Evolutionary conservation across 2,329 filamentous ascomycete species (phyloP).

Genomic region (Diaporthe sp.): DNA sequence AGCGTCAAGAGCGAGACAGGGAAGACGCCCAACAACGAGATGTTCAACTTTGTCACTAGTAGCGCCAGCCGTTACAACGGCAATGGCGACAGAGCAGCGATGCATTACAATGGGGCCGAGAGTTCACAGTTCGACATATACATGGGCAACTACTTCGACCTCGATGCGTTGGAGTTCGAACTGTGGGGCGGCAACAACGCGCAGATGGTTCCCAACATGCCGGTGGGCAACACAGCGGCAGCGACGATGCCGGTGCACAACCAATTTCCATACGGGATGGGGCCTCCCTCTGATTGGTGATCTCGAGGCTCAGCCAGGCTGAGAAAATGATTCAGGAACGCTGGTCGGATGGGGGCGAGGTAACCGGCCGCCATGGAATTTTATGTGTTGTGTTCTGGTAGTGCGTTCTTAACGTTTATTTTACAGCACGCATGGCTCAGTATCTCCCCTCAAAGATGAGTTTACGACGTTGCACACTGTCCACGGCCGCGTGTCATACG

Average conservation of each 20-base stretch:
- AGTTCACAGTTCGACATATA: constrained; percentile 57
- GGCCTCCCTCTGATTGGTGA: constrained; percentile 45
- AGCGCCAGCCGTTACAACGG: neutral
- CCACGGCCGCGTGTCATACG: neutral
- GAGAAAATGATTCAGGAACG: neutral
- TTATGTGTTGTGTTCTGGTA: constrained; percentile 9
- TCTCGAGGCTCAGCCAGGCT: neutral
- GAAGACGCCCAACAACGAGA: constrained; percentile 39
- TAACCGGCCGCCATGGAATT: neutral
- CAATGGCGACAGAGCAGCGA: constrained; percentile 1
- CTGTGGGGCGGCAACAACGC: constrained; percentile 53
- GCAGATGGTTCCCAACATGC: constrained; percentile 26
- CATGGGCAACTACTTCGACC: constrained; percentile 60
- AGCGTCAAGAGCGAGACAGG: constrained; percentile 51
- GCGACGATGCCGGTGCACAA: constrained; percentile 20
- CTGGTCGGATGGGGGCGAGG: neutral
- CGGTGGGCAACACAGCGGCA: constrained; percentile 2
- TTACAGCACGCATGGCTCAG: constrained; percentile 31
- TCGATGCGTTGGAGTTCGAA: constrained; percentile 61
- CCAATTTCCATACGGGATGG: constrained; percentile 46
- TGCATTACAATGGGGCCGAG: constrained; percentile 43
- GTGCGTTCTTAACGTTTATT: neutral
- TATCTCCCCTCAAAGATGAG: constrained; percentile 19
- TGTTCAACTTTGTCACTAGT: constrained; percentile 18
- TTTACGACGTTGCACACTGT: constrained; percentile 4